A percentile compares a stretch with the other conserved stretches of the same genome.
Evolutionary conservation across 768 basidiomycete species (phyloP).

Genomic region (Butyriboletus loyo): DNA sequence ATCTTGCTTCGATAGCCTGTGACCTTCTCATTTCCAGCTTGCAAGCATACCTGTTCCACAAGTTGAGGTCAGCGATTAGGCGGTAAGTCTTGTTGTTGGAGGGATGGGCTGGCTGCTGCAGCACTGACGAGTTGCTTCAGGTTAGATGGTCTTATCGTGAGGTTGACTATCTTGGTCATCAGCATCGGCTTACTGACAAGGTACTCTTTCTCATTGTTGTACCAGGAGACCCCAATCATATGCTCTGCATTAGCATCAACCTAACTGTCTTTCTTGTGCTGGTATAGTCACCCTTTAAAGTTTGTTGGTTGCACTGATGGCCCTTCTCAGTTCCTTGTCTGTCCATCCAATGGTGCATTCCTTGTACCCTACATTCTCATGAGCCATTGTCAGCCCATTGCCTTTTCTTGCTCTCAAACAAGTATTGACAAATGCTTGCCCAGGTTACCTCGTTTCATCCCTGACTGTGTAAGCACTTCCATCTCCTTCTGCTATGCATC

Average conservation of each 20-base stretch:
- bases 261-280: slow-evolving; percentile 27
- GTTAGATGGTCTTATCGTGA: slow-evolving; percentile 32
- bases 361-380: slow-evolving; percentile 38
- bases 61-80: slow-evolving; percentile 28
- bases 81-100: slow-evolving; percentile 15
- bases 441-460: slow-evolving; percentile 38
- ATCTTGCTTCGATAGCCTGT: slow-evolving; percentile 33
- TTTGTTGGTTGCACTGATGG: not conserved
- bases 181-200: slow-evolving; percentile 37
- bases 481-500: too few species aligned
- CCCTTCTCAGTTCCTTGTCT: slow-evolving; percentile 30
- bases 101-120: not conserved
- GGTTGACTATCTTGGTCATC: slow-evolving; percentile 32
- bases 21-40: slow-evolving; percentile 34
- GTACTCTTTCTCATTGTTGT: slow-evolving; percentile 9
- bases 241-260: slow-evolving; percentile 23
- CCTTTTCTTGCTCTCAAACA: not conserved
- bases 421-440: not conserved
- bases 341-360: slow-evolving; percentile 35
- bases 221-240: not conserved
- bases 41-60: slow-evolving; percentile 33
- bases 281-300: slow-evolving; percentile 3
- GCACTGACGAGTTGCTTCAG: slow-evolving; percentile 8
- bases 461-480: slow-evolving; percentile 32
- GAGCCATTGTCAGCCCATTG: slow-evolving; percentile 32